Conservation (phyloP, 345 rosid species). For the Rhodamnia argentea region DNA sequence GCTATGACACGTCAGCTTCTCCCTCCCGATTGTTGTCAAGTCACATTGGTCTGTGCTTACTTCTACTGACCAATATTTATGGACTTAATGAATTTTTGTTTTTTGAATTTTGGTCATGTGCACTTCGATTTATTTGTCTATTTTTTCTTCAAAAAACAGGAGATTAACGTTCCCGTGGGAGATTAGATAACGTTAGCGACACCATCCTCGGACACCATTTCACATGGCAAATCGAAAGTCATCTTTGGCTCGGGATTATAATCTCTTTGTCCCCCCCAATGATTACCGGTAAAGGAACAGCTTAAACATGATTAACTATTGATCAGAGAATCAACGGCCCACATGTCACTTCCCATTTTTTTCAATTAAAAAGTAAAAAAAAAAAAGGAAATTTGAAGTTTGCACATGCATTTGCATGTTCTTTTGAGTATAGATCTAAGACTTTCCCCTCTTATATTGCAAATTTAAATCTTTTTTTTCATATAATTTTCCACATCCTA, state of each 20-base stretch:
- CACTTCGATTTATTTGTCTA: neutral
- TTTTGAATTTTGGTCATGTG: neutral
- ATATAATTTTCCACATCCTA: neutral
- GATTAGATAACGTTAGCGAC: neutral
- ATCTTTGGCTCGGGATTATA: neutral
- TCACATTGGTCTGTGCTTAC: neutral
- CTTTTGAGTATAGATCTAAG: neutral
- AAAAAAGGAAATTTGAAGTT: neutral
- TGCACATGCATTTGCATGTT: neutral
- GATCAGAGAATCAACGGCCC: neutral
- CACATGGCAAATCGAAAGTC: neutral
- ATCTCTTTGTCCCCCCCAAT: neutral
- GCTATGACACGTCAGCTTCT: neutral
- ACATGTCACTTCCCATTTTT: neutral
- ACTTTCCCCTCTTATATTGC: neutral
- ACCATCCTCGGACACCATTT: neutral
- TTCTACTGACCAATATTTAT: neutral
- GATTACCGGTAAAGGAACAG: neutral
- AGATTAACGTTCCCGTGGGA: neutral
- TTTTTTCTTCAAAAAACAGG: neutral
- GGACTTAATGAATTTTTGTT: neutral
- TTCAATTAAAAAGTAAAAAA: no score
- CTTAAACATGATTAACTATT: neutral
- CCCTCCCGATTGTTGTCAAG: neutral
- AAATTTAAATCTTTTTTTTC: neutral